Evolutionary conservation across 768 basidiomycete species (phyloP).

Genomic region (Tephrocybe sp.): DNA sequence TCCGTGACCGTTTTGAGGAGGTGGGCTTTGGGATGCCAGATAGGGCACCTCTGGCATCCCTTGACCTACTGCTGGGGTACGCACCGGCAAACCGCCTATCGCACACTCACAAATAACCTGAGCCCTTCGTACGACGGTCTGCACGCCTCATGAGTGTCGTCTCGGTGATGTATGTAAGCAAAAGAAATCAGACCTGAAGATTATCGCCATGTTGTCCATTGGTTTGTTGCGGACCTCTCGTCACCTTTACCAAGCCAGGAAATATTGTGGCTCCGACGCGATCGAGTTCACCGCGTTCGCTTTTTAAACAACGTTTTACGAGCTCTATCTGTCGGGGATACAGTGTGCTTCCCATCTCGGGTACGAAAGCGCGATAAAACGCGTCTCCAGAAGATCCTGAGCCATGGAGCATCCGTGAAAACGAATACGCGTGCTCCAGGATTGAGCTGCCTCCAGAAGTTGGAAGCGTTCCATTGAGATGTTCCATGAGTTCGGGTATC

Average conservation of each 20-base stretch:
- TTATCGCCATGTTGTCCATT: slow-evolving; percentile 43
- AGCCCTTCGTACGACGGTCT: slow-evolving; percentile 77
- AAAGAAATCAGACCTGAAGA: slow-evolving; percentile 41
- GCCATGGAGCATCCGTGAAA: slow-evolving; percentile 86
- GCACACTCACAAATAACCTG: slow-evolving; percentile 90
- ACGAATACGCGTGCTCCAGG: slow-evolving; percentile 72
- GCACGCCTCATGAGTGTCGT: slow-evolving; percentile 6
- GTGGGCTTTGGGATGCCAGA: neutral
- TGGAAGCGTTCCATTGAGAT: slow-evolving; percentile 47
- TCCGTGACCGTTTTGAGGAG: slow-evolving; percentile 1
- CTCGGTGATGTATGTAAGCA: slow-evolving; percentile 11
- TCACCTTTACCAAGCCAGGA: slow-evolving; percentile 85
- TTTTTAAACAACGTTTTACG: slow-evolving; percentile 76
- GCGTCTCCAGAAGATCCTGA: slow-evolving; percentile 66
- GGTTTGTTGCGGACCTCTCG: slow-evolving; percentile 35
- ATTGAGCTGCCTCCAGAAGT: slow-evolving; percentile 52
- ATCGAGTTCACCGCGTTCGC: slow-evolving; percentile 72
- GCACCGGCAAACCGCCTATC: slow-evolving; percentile 37
- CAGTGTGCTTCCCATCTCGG: slow-evolving; percentile 75
- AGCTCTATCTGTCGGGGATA: slow-evolving; percentile 81
- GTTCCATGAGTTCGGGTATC: slow-evolving; percentile 60
- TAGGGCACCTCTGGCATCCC: slow-evolving; percentile 4
- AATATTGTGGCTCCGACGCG: slow-evolving; percentile 84
- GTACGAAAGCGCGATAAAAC: slow-evolving; percentile 86
- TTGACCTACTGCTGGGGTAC: slow-evolving; percentile 15